phyloP scores from a whole-genome alignment of 257 asterid genomes.

The Solanum verrucosum region DNA sequence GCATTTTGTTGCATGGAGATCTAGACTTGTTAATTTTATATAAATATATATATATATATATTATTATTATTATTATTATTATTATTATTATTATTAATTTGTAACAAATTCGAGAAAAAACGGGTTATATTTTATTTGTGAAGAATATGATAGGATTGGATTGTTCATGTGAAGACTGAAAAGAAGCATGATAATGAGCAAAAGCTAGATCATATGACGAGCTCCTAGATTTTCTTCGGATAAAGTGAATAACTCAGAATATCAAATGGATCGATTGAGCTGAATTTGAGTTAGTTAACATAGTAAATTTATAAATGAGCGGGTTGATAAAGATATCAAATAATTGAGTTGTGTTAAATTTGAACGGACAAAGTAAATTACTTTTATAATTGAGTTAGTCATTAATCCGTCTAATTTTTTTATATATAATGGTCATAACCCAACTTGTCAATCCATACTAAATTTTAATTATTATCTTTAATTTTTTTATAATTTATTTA shows the following conservation, averaged over 20 bases:
- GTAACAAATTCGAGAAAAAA: neutral
- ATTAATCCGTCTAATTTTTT: neutral
- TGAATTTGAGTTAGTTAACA: neutral
- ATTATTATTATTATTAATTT: no score
- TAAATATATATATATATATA: neutral
- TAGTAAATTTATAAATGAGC: neutral
- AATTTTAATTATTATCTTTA: neutral
- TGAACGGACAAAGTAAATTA: no score
- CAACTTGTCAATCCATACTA: no score
- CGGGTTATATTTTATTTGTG: neutral
- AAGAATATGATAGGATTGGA: neutral
- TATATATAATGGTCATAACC: no score
- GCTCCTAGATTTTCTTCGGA: neutral
- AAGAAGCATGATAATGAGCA: neutral
- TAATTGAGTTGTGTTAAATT: neutral
- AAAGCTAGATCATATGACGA: neutral
- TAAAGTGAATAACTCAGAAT: neutral
- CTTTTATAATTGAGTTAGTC: neutral
- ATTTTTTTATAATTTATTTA: no score
- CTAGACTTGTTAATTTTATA: neutral
- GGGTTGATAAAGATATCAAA: neutral
- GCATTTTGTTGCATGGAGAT: neutral
- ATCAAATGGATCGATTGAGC: neutral
- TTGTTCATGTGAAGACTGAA: neutral
- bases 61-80: no score